Evolutionary conservation across 805 yeast genomes (phyloP), one percentile per base, ranked within the genome.

Genomic region (Metschnikowia kofuensis): DNA sequence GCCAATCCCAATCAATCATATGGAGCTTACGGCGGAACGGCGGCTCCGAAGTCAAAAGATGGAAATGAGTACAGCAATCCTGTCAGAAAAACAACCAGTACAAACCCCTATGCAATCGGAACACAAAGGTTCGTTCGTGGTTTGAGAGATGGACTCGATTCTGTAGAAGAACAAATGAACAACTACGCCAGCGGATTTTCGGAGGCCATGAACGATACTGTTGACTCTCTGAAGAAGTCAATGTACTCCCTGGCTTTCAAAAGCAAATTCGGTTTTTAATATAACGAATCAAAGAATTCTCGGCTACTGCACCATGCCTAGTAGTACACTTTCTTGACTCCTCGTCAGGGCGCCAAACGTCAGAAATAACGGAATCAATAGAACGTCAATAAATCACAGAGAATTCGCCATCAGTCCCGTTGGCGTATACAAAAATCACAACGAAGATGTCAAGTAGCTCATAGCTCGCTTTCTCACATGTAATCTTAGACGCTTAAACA

Each of bases 131-230:
- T 70, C 45, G 65, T 74, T 59, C 74, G 80, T 55, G 68, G 74
- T 3, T 53, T 83, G 31, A 82, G 80, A 50, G 70, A 72, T 32
- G 82, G 83, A 0, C 62, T 80, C 47, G 85, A 82, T 41, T 56
- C 68, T 2, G 60, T 80, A 14, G 87, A 82, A 56, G 83, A 78
- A 47, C 67, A 76, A 9, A 62, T 82, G 44, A 78, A 81, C 59
- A 82, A 79, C 21, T 82, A 80, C 53, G 87, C 87, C 7, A 76
- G 72, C 39, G 72, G 68, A 27, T 67, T 82, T 29, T 76, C 79
- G 49, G 83, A 82, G 52, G 64, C 76, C 13, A 68, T 83, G 71
- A 77, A 69, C 51, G 85, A 79, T 12, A 63, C 78, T 1, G 63
- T 78, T 39, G 82, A 77, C 38, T 69, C 70, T 11, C 76, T 75